Percentiles rank a stretch among this genome's conserved stretches.
Evolutionary conservation across 176 grass and related monocot species (phyloP).

Genomic region (Chloris gayana): DNA sequence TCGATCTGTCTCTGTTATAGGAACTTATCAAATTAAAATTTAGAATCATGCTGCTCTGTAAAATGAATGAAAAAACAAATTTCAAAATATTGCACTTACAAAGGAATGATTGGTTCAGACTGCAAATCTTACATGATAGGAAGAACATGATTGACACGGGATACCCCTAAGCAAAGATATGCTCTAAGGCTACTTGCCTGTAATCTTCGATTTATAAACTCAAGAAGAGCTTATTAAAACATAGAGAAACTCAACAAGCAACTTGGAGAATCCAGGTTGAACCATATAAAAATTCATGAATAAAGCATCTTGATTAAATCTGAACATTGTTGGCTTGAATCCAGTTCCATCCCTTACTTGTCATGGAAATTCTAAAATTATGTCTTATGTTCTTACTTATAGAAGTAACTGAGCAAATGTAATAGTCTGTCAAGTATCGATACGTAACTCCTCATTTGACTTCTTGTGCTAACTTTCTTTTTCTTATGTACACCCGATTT

Average conservation of each 20-base stretch:
- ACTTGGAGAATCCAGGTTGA: neutral
- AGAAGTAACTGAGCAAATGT: neutral
- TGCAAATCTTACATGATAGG: conserved; percentile 18
- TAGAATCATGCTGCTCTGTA: neutral
- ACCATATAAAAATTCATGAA: neutral
- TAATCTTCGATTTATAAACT: neutral
- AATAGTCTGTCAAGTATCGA: neutral
- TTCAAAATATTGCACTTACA: neutral
- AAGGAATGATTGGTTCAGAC: neutral
- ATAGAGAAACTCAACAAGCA: neutral
- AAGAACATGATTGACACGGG: neutral
- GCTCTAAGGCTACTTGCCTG: neutral
- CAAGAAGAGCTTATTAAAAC: neutral
- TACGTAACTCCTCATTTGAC: neutral
- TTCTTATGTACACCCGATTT: conserved; percentile 18
- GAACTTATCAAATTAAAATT: neutral
- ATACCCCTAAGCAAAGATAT: neutral
- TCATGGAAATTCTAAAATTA: neutral
- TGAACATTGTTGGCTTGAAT: neutral
- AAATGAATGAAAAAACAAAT: neutral
- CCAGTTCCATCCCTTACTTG: neutral
- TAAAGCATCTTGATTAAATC: neutral
- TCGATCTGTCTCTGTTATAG: neutral
- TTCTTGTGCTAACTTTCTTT: neutral
- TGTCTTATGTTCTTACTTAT: neutral